A percentile compares a stretch with the other conserved stretches of the same genome.
phyloP scores from a whole-genome alignment of 1,284 basidiomycete species.

The Microbotryum violaceum region DNA sequence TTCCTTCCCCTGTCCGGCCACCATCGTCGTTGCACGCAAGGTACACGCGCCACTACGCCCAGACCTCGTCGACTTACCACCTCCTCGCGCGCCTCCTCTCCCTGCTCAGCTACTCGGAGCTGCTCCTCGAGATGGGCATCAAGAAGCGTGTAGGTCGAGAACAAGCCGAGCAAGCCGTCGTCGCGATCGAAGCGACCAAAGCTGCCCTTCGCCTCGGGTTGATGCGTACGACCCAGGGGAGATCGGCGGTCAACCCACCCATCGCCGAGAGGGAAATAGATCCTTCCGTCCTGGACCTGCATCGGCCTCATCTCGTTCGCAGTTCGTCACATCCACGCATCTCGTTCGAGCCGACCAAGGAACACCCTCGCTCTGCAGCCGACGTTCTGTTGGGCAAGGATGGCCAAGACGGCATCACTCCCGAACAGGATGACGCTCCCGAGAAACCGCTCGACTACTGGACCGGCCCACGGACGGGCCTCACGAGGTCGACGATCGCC shows the following conservation, averaged over 20 bases:
- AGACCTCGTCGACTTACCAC: constrained; percentile 37
- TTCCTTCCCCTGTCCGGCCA: constrained; percentile 30
- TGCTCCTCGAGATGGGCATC: constrained; percentile 43
- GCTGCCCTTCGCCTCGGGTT: constrained; percentile 40
- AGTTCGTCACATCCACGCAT: background rate
- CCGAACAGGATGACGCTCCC: constrained; percentile 5
- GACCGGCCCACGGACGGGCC: constrained; percentile 31
- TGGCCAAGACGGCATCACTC: background rate
- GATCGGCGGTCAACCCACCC: constrained; percentile 40
- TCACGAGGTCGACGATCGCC: constrained; percentile 28
- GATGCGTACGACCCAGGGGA: constrained; percentile 37
- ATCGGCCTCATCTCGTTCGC: constrained; percentile 13
- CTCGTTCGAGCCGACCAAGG: background rate
- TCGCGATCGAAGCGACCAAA: constrained; percentile 42
- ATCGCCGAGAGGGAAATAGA: constrained; percentile 37
- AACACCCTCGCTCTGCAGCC: constrained; percentile 12
- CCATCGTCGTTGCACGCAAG: constrained; percentile 42
- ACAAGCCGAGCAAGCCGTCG: constrained; percentile 42
- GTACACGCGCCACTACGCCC: constrained; percentile 40
- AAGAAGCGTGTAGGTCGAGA: constrained; percentile 36
- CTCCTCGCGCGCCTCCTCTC: constrained; percentile 37
- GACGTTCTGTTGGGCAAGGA: constrained; percentile 17
- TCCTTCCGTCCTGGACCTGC: constrained; percentile 26
- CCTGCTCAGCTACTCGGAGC: constrained; percentile 39
- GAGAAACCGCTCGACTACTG: constrained; percentile 26